A percentile compares a stretch with the other conserved stretches of the same genome.
These are phyloP conservation scores for Heritiera littoralis DNA, from an alignment of 345 rosid genomes.

Conservation along the genomic window DNA sequence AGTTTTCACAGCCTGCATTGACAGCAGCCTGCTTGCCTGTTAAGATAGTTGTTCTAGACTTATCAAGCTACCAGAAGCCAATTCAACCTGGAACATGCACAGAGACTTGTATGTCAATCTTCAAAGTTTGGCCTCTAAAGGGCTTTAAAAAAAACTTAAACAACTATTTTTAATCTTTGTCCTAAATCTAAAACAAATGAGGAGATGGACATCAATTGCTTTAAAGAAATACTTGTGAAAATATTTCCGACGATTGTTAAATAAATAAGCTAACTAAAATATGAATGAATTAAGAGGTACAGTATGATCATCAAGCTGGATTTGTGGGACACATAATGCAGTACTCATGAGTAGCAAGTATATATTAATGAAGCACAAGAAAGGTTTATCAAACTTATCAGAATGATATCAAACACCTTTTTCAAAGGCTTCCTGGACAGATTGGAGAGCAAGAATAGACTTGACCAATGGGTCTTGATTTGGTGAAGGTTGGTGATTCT, in stretches of 20 bases:
- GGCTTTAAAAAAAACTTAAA: neutral
- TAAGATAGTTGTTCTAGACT: neutral
- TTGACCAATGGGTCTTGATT: slow-evolving; percentile 56
- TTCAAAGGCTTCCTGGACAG: slow-evolving; percentile 65
- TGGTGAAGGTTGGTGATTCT: slow-evolving; percentile 37
- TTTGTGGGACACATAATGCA: neutral
- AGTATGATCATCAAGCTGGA: neutral
- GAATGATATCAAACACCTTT: slow-evolving; percentile 18
- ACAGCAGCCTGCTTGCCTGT: neutral
- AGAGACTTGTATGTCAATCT: neutral
- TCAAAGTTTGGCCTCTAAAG: neutral
- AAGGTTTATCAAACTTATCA: neutral
- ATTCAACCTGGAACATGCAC: neutral
- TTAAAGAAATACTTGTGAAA: neutral
- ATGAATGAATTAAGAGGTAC: neutral
- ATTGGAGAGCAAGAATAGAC: slow-evolving; percentile 51
- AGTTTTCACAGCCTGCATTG: neutral
- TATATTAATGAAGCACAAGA: neutral
- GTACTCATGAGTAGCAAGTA: neutral
- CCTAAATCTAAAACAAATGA: slow-evolving; percentile 22
- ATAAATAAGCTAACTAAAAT: neutral
- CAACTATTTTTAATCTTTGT: neutral
- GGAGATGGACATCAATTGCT: neutral
- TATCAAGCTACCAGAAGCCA: neutral
- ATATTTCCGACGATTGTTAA: neutral